These are phyloP conservation scores for Thinopyrum obtusiflorum DNA, from an alignment of 202 grass and related monocot genomes.

Conservation along the genomic window DNA sequence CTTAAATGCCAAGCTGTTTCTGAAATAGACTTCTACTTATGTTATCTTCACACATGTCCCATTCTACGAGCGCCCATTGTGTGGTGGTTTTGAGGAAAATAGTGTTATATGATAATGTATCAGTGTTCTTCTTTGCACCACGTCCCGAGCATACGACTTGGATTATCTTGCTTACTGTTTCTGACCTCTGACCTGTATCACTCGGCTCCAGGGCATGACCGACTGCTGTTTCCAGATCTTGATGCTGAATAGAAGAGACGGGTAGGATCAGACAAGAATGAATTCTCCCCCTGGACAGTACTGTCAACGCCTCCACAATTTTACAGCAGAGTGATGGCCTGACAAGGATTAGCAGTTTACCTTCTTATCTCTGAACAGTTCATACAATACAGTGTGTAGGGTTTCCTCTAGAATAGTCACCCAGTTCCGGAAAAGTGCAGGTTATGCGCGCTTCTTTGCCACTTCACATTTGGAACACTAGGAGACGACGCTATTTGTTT, in stretches of 20 bases:
- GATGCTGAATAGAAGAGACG: slow-evolving; percentile 20
- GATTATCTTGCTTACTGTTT: not conserved
- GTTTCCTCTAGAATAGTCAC: not conserved
- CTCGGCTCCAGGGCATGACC: slow-evolving; percentile 15
- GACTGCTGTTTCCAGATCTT: slow-evolving; percentile 32
- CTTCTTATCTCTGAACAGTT: not conserved
- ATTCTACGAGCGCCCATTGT: not conserved
- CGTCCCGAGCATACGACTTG: not conserved
- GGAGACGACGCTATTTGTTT: not conserved
- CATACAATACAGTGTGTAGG: not conserved
- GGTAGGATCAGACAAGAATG: not conserved
- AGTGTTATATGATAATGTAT: not conserved
- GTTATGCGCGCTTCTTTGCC: not conserved
- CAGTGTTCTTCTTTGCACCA: not conserved
- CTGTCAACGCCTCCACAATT: not conserved
- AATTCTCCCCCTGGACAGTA: slow-evolving; percentile 13
- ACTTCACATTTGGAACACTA: not conserved
- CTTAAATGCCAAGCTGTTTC: not conserved
- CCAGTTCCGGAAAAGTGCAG: not conserved
- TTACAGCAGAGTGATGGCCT: slow-evolving; percentile 17
- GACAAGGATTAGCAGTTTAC: slow-evolving; percentile 14
- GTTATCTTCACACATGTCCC: not conserved
- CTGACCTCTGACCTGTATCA: not conserved
- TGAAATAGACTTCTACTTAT: not conserved
- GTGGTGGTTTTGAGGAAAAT: not conserved